These are phyloP conservation scores for Haplographium delicatum DNA, from an alignment of 495 filamentous ascomycete species.

Conservation along the genomic window DNA sequence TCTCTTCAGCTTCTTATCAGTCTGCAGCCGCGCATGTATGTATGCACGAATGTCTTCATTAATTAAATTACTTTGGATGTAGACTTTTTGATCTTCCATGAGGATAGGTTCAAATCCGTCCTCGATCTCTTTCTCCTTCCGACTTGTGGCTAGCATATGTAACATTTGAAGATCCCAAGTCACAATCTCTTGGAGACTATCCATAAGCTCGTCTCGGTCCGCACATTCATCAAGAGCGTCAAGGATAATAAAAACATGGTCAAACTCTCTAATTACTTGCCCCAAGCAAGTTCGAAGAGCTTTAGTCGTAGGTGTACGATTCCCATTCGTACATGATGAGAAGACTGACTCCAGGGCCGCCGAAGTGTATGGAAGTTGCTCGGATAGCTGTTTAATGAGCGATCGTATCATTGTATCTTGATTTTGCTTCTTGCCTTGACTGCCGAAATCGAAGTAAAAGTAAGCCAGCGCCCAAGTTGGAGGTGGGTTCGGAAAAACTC, in stretches of 20 bases:
- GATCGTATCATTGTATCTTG: conserved; percentile 11
- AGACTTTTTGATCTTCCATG: conserved; percentile 1
- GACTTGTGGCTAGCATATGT: conserved; percentile 14
- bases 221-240: conserved; percentile 22
- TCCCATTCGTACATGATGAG: conserved; percentile 9
- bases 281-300: conserved; percentile 12
- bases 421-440: conserved; percentile 23
- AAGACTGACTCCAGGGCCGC: conserved; percentile 5
- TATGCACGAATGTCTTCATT: conserved; percentile 24
- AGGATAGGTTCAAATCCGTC: neutral
- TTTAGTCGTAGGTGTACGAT: conserved; percentile 7
- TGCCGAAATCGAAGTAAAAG: conserved; percentile 34
- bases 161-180: neutral
- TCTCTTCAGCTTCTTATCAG: conserved; percentile 13
- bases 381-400: conserved; percentile 6
- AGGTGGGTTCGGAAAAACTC: neutral
- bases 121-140: conserved; percentile 13
- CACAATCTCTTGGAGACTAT: neutral
- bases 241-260: conserved; percentile 17
- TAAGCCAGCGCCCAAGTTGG: conserved; percentile 8
- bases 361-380: neutral
- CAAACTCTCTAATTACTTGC: conserved; percentile 15
- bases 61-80: conserved; percentile 9
- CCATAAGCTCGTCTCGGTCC: conserved; percentile 1
- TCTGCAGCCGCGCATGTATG: conserved; percentile 13